phyloP scores from a whole-genome alignment of 129 eudicot species.

The Sambucus nigra region DNA sequence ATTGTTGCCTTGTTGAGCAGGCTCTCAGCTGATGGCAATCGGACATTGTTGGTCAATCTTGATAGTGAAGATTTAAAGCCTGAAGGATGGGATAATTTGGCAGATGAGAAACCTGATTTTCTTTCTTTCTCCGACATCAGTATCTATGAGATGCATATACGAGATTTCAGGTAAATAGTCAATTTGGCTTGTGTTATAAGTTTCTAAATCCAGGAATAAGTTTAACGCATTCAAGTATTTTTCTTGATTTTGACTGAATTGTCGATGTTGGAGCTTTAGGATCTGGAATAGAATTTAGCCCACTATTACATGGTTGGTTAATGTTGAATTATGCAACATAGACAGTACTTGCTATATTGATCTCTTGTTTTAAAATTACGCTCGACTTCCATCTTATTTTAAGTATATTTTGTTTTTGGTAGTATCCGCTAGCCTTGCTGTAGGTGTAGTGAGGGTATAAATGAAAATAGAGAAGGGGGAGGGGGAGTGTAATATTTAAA shows the following conservation, averaged over 20 bases:
- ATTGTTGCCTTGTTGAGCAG: conserved; percentile 24
- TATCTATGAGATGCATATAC: conserved; percentile 78
- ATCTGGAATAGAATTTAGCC: not conserved
- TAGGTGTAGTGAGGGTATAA: no score
- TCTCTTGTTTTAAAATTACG: no score
- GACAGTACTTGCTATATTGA: not conserved
- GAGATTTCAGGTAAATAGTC: conserved; percentile 80
- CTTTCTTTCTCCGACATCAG: conserved; percentile 70
- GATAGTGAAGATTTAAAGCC: conserved; percentile 73
- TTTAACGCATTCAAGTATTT: not conserved
- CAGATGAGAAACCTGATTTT: conserved; percentile 55
- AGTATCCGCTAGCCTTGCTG: no score
- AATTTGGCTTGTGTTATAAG: not conserved
- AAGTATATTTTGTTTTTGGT: no score
- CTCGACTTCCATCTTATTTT: no score
- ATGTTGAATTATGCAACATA: not conserved
- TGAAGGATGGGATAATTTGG: conserved; percentile 71
- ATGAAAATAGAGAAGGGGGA: no score
- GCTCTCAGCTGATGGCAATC: conserved; percentile 68
- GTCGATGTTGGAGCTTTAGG: not conserved
- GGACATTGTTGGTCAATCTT: conserved; percentile 64
- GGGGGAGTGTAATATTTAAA: no score
- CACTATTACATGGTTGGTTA: not conserved
- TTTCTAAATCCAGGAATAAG: not conserved
- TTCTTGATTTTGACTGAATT: not conserved